Evolutionary conservation across 176 grass and related monocot species (phyloP).

Genomic region (Hyparrhenia diplandra): DNA sequence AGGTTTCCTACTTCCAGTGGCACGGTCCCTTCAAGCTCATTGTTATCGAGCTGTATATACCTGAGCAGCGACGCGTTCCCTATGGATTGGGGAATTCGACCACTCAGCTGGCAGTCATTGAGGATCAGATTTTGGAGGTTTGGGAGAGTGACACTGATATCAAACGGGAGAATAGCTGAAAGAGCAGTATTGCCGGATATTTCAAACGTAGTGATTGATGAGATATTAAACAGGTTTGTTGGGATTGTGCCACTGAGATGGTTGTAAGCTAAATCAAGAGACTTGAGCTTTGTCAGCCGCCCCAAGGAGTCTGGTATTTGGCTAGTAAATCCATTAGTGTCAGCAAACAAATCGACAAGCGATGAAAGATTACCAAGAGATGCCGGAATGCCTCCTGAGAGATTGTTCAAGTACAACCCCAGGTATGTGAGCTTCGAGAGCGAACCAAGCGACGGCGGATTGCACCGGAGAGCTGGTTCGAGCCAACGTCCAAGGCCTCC

Average conservation of each 20-base stretch:
- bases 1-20: conserved; percentile 3
- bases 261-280: conserved; percentile 7
- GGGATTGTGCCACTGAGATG: conserved; percentile 8
- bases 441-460: not conserved
- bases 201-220: not conserved
- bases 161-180: not conserved
- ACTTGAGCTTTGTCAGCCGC: not conserved
- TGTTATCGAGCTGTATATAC: not conserved
- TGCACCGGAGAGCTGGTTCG: not conserved
- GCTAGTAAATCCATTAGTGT: not conserved
- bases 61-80: not conserved
- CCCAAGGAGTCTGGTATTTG: not conserved
- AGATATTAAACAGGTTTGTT: conserved; percentile 4
- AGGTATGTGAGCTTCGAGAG: conserved; percentile 15
- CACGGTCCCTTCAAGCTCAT: conserved; percentile 11
- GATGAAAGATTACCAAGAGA: conserved; percentile 22
- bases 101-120: not conserved
- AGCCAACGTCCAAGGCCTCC: not conserved
- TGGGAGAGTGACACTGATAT: not conserved
- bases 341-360: not conserved
- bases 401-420: not conserved
- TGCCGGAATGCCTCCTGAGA: not conserved
- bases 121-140: conserved; percentile 6
- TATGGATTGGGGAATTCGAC: conserved; percentile 9
- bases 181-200: not conserved